A percentile compares a stretch with the other conserved stretches of the same genome.
phyloP scores from a whole-genome alignment of 2,329 filamentous ascomycete species.

The Xylariaceae sp. region DNA sequence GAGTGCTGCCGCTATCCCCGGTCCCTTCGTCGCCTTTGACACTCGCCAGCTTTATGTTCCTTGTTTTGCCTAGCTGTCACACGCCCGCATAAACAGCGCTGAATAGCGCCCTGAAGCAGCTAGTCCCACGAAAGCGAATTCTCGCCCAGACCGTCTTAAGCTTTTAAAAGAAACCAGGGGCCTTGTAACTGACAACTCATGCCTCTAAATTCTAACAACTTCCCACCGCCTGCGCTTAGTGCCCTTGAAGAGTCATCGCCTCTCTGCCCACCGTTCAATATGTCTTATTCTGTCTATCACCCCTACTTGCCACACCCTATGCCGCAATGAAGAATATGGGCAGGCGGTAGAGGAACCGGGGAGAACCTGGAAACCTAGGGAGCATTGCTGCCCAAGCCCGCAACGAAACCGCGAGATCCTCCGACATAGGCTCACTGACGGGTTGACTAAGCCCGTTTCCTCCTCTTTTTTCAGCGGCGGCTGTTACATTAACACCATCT shows the following conservation, averaged over 20 bases:
- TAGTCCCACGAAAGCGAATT: constrained; percentile 34
- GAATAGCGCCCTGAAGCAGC: constrained; percentile 29
- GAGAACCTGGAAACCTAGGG: constrained; percentile 42
- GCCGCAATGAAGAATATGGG: constrained; percentile 33
- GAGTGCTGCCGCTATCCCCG: constrained; percentile 39
- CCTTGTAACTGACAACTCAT: constrained; percentile 37
- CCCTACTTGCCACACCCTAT: constrained; percentile 37
- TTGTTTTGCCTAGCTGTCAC: constrained; percentile 28
- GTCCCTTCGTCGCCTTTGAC: constrained; percentile 31
- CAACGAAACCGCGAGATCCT: constrained; percentile 42
- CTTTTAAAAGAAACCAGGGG: constrained; percentile 31
- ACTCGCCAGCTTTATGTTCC: constrained; percentile 10
- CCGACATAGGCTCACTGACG: constrained; percentile 44
- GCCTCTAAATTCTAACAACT: constrained; percentile 30
- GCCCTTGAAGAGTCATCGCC: constrained; percentile 33
- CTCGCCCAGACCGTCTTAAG: constrained; percentile 29
- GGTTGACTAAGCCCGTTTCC: constrained; percentile 34
- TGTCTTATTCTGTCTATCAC: constrained; percentile 37
- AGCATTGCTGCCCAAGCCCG: constrained; percentile 51
- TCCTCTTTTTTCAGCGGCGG: constrained; percentile 29
- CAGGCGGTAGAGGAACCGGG: constrained; percentile 33
- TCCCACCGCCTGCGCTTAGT: constrained; percentile 37
- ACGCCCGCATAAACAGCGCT: constrained; percentile 31
- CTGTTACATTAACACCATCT: constrained; percentile 20
- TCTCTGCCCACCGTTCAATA: constrained; percentile 19